These are phyloP conservation scores for Carpinus viminea DNA, from an alignment of 306 rosid genomes.

Conservation along the genomic window DNA sequence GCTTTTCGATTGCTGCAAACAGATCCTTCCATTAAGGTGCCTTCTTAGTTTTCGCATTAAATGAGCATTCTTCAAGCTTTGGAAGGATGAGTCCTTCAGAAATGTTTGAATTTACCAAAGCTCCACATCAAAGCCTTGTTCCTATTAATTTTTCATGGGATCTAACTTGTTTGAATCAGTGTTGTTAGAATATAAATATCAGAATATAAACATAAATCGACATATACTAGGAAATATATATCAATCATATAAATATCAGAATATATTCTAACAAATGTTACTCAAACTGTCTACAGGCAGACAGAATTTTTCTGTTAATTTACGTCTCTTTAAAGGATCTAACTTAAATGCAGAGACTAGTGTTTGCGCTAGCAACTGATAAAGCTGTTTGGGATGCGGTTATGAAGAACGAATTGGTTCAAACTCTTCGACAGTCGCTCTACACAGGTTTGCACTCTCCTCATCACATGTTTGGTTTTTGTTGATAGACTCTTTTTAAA, in stretches of 20 bases:
- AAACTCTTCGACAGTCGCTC: slow-evolving; percentile 40
- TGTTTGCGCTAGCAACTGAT: slow-evolving; percentile 65
- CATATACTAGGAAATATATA: too few species aligned
- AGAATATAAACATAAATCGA: too few species aligned
- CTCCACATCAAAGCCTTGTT: neutral
- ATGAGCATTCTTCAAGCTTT: neutral
- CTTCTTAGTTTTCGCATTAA: slow-evolving; percentile 7
- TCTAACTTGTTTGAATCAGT: neutral
- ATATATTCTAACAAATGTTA: neutral
- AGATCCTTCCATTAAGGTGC: slow-evolving; percentile 62
- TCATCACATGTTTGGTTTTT: slow-evolving; percentile 5
- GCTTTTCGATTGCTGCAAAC: slow-evolving; percentile 53
- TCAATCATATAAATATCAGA: too few species aligned
- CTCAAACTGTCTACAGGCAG: neutral
- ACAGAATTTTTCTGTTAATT: slow-evolving; percentile 6
- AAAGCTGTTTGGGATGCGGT: slow-evolving; percentile 68
- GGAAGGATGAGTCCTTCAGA: neutral
- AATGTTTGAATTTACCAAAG: neutral
- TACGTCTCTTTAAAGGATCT: slow-evolving; percentile 11
- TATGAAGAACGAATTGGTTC: slow-evolving; percentile 45
- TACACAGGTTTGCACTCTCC: slow-evolving; percentile 42
- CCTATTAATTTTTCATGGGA: neutral
- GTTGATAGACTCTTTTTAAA: neutral
- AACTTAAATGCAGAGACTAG: slow-evolving; percentile 56
- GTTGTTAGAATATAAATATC: too few species aligned